Evolutionary conservation across 2,329 filamentous ascomycete species (phyloP), one percentile per base, ranked within the genome.

Genomic region (Botrytis porri): DNA sequence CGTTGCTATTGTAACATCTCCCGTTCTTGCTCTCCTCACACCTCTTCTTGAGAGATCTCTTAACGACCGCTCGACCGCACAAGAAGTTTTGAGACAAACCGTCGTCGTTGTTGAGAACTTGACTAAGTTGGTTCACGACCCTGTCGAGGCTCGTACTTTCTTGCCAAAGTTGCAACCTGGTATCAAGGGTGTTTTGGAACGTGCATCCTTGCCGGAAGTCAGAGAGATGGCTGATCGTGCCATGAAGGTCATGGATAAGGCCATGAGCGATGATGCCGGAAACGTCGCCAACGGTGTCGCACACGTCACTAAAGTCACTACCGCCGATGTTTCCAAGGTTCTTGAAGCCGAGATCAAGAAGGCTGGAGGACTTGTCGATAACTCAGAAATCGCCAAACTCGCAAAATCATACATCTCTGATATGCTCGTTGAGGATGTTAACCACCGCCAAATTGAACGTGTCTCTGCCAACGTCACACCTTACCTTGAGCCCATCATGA

Each of bases 81-180:
- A 99, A 82, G 96, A 99, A 84, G 95, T 98, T 35, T 87, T 98
- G 72, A 92, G 96, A 75, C 95, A 98, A 84, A 97, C 96, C 4
- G 94, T 97, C 43, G 94, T 99, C 71, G 97, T 99, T 69, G 93
- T 96, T 32, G 96, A 99, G 85, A 99, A 99, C 84, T 86, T 99
- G 85, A 99, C 96, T 75, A 98, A 97, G 86, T 90, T 99, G 45
- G 96, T 99, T 41, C 96, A 99, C 83, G 95, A 93, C 82, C 96
- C 96, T 22, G 90, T 97, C 74, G 96, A 99, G 85, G 96, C 96
- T 48, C 89, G 96, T 77, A 93, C 93, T 72, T 99, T 99, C 87
- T 84, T 99, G 81, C 96, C 96, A 69, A 98, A 97, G 84, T 87
- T 99, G 70, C 92, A 93, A 80, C 96, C 96, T 61, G 96, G 96